A percentile compares a stretch with the other conserved stretches of the same genome.
Conservation (phyloP, 208 protist genomes). For the Trypanosoma caninum region DNA sequence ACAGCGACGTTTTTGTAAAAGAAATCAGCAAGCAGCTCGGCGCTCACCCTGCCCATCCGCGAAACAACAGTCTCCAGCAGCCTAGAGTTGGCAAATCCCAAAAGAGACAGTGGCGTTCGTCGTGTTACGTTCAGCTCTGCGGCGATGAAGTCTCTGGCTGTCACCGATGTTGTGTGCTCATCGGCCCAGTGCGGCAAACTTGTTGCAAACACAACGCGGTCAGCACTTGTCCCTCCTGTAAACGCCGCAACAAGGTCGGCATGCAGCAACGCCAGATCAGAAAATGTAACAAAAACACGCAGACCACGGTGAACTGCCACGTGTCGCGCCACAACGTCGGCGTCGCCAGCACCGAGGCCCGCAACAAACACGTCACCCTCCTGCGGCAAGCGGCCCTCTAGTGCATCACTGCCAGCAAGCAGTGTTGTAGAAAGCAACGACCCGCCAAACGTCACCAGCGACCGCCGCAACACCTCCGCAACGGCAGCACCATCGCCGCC, state of each 20-base stretch:
- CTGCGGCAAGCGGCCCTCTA: neutral
- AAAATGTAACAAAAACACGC: slow-evolving; percentile 29
- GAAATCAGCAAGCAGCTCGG: slow-evolving; percentile 11
- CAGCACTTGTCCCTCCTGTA: neutral
- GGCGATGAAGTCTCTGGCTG: slow-evolving; percentile 13
- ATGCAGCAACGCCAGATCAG: slow-evolving; percentile 37
- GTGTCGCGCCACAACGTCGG: slow-evolving; percentile 16
- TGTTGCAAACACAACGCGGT: slow-evolving; percentile 33
- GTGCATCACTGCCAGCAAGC: neutral
- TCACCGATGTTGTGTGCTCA: slow-evolving; percentile 1
- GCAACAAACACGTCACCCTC: slow-evolving; percentile 13
- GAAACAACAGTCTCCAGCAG: slow-evolving; percentile 11
- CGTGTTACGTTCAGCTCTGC: neutral
- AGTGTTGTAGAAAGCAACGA: slow-evolving; percentile 1
- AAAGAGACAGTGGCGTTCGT: slow-evolving; percentile 11
- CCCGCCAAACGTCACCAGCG: slow-evolving; percentile 4
- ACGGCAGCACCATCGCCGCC: neutral
- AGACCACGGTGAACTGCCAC: slow-evolving; percentile 10
- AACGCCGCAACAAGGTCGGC: slow-evolving; percentile 26
- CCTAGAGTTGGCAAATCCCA: slow-evolving; percentile 7
- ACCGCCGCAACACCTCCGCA: neutral
- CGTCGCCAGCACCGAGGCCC: slow-evolving; percentile 17
- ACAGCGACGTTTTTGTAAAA: slow-evolving; percentile 25
- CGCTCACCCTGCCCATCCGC: slow-evolving; percentile 19
- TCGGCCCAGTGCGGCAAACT: slow-evolving; percentile 54